phyloP scores from a whole-genome alignment of 768 basidiomycete genomes.

The Collybiopsis confluens region DNA sequence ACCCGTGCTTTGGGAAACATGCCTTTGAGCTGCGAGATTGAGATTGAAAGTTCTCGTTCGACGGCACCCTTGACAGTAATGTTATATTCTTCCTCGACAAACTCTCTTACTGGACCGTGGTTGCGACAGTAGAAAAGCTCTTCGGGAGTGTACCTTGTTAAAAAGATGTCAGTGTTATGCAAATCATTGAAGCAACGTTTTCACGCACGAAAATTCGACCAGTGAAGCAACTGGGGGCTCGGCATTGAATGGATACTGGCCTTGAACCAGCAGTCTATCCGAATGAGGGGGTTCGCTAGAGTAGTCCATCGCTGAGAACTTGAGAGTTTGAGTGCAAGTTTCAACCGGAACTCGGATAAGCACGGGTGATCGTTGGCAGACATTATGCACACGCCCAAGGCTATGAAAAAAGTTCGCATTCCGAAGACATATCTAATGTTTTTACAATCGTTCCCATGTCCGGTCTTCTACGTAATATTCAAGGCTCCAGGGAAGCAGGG shows the following conservation, averaged over 20 bases:
- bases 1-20: slow-evolving; percentile 37
- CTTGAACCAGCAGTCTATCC: slow-evolving; percentile 39
- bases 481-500: slow-evolving; percentile 85
- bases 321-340: slow-evolving; percentile 8
- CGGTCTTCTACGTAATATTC: slow-evolving; percentile 18
- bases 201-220: slow-evolving; percentile 37
- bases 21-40: slow-evolving; percentile 34
- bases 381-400: no score
- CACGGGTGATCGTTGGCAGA: not conserved
- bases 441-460: not conserved
- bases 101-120: slow-evolving; percentile 56
- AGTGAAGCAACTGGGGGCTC: slow-evolving; percentile 56
- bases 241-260: slow-evolving; percentile 59
- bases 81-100: slow-evolving; percentile 40
- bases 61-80: slow-evolving; percentile 34
- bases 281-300: slow-evolving; percentile 47
- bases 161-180: no score
- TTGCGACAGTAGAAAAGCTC: slow-evolving; percentile 69
- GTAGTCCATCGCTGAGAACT: slow-evolving; percentile 19
- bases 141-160: slow-evolving; percentile 47
- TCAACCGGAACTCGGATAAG: not conserved
- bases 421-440: slow-evolving; percentile 3
- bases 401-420: slow-evolving; percentile 1
- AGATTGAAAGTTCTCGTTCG: slow-evolving; percentile 27
- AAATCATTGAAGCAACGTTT: not conserved